Base-by-base conservation (phyloP, 306 rosid genomes). In the Arachis stenosperma region DNA sequence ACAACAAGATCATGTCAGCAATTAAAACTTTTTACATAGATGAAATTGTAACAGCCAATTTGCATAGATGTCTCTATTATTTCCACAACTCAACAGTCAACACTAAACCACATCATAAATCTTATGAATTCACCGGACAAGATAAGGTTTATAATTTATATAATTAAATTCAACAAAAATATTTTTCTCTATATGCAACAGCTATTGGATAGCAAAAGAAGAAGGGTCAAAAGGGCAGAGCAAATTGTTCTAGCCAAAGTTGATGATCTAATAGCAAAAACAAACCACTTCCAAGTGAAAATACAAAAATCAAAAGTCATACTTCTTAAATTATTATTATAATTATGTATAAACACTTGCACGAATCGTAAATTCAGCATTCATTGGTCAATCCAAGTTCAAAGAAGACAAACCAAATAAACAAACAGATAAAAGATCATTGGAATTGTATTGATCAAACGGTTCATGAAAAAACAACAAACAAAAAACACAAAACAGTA, bases 381-480 rank as follows among this genome's bases (percentile, higher is more conserved):
- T 6, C 63, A 75, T 71, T 75, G 50, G 82, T 81, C 61, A 78
- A 78, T 76, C 86, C 81, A 51, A 79, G 70, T 77, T 71, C 81
- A 85, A 76, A 62, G 48, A 74, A 58, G 73, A 37, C 64, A 65
- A 33, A 33, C 52, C 1, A 30, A 46, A 12, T 61, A 14, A 41
- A 59, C 1, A 30, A 47, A 22, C 46, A 58, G 9, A 55, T 51
- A 36, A 74, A 6, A 17, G 66, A 55, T 29, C 59, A 65, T 27
- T 61, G 42, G 57, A 73, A 60, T 40, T 67, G 8, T 40, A 58
- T 46, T 71, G 46, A 56, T 41, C 39, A 13, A 59, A 15, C 47
- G 46, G 46, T 42, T 13, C 42, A 48, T 37, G 2, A 39, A 71
- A 5, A 48, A 48, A 50, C 55, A 33, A 33, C 4, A 33, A 33